A percentile compares a stretch with the other conserved stretches of the same genome.
Conservation (phyloP, 495 filamentous ascomycete species). For the Neurospora sp. region DNA sequence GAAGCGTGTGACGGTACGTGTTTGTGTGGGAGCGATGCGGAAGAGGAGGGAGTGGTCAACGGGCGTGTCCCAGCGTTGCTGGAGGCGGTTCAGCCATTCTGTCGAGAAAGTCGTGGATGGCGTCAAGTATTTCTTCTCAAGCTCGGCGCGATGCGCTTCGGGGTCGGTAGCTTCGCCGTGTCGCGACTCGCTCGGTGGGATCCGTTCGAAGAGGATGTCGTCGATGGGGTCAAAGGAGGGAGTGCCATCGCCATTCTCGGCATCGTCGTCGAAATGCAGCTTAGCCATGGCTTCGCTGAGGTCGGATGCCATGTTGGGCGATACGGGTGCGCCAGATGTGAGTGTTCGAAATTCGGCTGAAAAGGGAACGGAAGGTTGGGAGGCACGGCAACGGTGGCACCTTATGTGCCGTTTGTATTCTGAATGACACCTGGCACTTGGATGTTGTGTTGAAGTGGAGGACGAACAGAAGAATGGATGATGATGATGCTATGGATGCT, state of each 20-base stretch:
- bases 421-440: neutral
- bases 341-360: neutral
- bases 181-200: neutral
- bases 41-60: slow-evolving; percentile 72
- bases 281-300: slow-evolving; percentile 29
- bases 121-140: slow-evolving; percentile 68
- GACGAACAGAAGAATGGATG: neutral
- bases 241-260: slow-evolving; percentile 1
- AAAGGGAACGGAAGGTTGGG: neutral
- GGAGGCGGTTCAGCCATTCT: slow-evolving; percentile 78
- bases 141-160: slow-evolving; percentile 50
- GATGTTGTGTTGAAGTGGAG: neutral
- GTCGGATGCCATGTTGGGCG: slow-evolving; percentile 27
- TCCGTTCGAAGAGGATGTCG: slow-evolving; percentile 35
- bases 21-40: slow-evolving; percentile 79
- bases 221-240: slow-evolving; percentile 38
- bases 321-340: neutral
- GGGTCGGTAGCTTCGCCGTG: slow-evolving; percentile 43
- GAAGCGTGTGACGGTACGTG: slow-evolving; percentile 86
- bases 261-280: slow-evolving; percentile 25
- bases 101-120: slow-evolving; percentile 67
- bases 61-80: slow-evolving; percentile 81
- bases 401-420: neutral
- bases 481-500: neutral
- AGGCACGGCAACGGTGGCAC: neutral